These are phyloP conservation scores for Gloeostereum incarnatum DNA, from an alignment of 768 basidiomycete genomes.

Conservation along the genomic window DNA sequence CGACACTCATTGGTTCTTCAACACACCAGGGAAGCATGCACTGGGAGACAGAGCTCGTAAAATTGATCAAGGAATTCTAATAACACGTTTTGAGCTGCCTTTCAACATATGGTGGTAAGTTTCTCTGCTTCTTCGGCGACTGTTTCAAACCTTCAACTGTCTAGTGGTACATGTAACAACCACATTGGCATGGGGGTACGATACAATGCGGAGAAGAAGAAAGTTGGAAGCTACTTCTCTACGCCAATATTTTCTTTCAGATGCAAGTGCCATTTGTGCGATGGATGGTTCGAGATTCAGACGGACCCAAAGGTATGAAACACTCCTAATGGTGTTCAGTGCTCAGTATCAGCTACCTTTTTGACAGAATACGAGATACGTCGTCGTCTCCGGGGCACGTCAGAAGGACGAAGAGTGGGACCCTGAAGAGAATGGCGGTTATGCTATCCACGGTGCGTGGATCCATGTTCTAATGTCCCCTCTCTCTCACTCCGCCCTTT, in stretches of 20 bases:
- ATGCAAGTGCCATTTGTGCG: conserved; percentile 96
- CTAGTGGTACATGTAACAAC: conserved; percentile 85
- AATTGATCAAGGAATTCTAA: conserved; percentile 91
- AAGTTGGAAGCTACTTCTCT: conserved; percentile 89
- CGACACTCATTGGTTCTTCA: conserved; percentile 4
- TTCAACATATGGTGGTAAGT: conserved; percentile 95
- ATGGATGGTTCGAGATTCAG: conserved; percentile 96
- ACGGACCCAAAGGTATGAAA: conserved; percentile 85
- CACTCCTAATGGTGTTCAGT: neutral
- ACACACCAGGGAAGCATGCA: conserved; percentile 94
- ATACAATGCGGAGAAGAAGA: conserved; percentile 99
- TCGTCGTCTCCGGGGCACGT: conserved; percentile 87
- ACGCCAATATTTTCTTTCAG: conserved; percentile 93
- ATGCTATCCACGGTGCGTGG: conserved; percentile 68
- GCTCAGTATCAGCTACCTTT: neutral
- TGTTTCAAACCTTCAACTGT: neutral
- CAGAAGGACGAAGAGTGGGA: conserved; percentile 97
- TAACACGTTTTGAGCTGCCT: conserved; percentile 91
- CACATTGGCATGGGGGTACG: conserved; percentile 99
- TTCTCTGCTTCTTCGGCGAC: neutral
- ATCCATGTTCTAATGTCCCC: neutral
- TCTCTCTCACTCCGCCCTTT: neutral
- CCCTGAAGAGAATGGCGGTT: conserved; percentile 93
- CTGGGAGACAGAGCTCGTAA: conserved; percentile 90
- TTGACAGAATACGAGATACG: conserved; percentile 85